These are phyloP conservation scores for Neoboletus brunneissimus DNA, from an alignment of 768 basidiomycete species.

Conservation along the genomic window DNA sequence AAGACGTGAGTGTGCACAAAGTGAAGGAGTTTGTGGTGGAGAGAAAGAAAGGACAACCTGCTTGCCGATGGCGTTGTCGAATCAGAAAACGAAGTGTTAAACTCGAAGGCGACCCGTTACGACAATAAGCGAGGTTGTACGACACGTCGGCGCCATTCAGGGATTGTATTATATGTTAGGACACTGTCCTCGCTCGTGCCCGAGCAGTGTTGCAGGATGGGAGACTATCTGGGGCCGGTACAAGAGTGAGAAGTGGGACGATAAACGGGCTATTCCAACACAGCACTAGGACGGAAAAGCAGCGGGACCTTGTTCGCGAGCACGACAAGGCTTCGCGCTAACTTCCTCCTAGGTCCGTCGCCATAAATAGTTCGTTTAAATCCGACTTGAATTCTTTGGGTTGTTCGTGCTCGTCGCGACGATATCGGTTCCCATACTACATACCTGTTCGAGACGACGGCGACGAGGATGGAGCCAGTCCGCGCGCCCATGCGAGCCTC, in stretches of 20 bases:
- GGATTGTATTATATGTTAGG: constrained; percentile 6
- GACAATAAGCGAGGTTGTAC: constrained; percentile 22
- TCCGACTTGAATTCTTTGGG: not conserved
- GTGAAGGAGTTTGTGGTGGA: constrained; percentile 13
- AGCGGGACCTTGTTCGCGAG: constrained; percentile 9
- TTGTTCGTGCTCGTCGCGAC: not conserved
- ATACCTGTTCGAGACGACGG: not conserved
- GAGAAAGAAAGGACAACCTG: constrained; percentile 9
- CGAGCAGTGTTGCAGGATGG: constrained; percentile 11
- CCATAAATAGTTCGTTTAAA: not conserved
- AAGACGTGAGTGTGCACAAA: constrained; percentile 20
- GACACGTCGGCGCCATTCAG: constrained; percentile 10
- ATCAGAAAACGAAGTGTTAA: not conserved
- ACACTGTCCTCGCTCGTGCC: constrained; percentile 2
- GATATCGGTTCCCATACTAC: not conserved
- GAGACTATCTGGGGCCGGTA: not conserved
- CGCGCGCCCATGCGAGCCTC: not conserved
- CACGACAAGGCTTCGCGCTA: not conserved
- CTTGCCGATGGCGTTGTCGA: constrained; percentile 11
- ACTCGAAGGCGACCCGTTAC: constrained; percentile 2
- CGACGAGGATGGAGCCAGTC: not conserved
- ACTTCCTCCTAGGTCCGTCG: not conserved
- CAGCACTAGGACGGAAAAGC: constrained; percentile 10
- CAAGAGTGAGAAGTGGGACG: not conserved
- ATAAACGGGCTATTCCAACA: constrained; percentile 12